phyloP scores from a whole-genome alignment of 192 early-diverging fungal genomes.

The Coemansia sp. region DNA sequence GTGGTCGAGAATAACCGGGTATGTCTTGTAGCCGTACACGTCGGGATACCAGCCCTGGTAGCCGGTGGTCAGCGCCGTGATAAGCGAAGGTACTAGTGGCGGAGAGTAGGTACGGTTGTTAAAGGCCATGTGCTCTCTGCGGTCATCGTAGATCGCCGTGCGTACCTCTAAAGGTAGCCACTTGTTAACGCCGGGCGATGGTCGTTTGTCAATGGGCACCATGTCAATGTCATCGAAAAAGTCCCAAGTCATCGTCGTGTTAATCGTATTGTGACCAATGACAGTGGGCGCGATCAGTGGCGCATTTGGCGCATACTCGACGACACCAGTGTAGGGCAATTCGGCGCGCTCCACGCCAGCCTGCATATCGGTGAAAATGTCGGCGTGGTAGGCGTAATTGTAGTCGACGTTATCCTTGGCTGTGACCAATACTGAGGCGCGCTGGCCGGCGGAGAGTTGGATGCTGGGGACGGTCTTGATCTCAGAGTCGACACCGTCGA shows the following conservation, averaged over 20 bases:
- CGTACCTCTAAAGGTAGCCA: constrained; percentile 61
- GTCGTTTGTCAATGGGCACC: constrained; percentile 55
- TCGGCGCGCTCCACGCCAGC: constrained; percentile 37
- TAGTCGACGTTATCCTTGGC: constrained; percentile 60
- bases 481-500: constrained; percentile 72
- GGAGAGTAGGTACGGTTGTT: constrained; percentile 69
- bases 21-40: constrained; percentile 68
- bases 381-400: constrained; percentile 76
- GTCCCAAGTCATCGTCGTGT: constrained; percentile 48
- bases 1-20: constrained; percentile 66
- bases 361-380: constrained; percentile 61
- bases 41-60: constrained; percentile 59
- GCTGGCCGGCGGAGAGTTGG: constrained; percentile 73
- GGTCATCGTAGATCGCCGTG: constrained; percentile 68
- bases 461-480: constrained; percentile 60
- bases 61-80: constrained; percentile 68
- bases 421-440: constrained; percentile 78
- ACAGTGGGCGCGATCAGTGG: constrained; percentile 24
- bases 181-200: constrained; percentile 40
- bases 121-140: constrained; percentile 76
- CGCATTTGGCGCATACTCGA: constrained; percentile 41
- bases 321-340: constrained; percentile 38
- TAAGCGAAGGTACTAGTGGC: constrained; percentile 69
- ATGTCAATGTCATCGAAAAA: constrained; percentile 65
- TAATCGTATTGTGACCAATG: background rate